Base-by-base conservation (phyloP, 1,284 basidiomycete genomes). In the Coniophora puteana region DNA sequence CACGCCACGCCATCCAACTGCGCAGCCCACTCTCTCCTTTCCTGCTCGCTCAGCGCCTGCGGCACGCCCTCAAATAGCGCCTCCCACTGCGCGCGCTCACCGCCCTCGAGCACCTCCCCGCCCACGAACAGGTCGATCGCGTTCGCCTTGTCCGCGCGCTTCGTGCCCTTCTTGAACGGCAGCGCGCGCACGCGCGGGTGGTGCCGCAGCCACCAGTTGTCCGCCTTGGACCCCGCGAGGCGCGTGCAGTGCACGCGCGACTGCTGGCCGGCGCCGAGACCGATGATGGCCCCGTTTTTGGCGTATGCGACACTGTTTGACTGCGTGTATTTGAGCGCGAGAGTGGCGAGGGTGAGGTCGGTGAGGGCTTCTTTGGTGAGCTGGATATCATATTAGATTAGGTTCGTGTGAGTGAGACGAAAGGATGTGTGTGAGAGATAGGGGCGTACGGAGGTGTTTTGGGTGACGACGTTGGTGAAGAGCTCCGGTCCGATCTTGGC, bases 201-300 rank as follows among this genome's bases (percentile, higher is more conserved):
- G 70, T 98, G 93, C 26, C 95, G 85, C 44, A 98, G 76, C 95
- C 96, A 99, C 93, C 95, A 99, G 55, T 94, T 81, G 71, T 99
- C 96, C n/a, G 93, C 93, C 70, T 99, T 99, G 49, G 84, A 81
- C 10, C 96, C 95, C 1, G 96, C 96, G 34, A 99, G 83, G 38
- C 96, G 89, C 16, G 95, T 99, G 70, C 96, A 99, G 74, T 99
- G 96, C 62, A 99, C 99, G 43, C 95, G 90, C 8, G 93, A 97
- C 65, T 99, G 96, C 64, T 99, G 95, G 12, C 96, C 95, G 0
- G 96, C 96, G 38, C 95, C 95, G 37, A 98, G 86, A 43, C 96
- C 96, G 56, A 99, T 81, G 61, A 97, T 88, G 24, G 93, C 83
- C 26, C 95, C 96, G 59, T 85, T 86, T 56, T 88, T 86, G 2